Evolutionary conservation across 1,284 basidiomycete genomes (phyloP), one percentile per base, ranked within the genome.

Genomic region (Trichosporon asahii): DNA sequence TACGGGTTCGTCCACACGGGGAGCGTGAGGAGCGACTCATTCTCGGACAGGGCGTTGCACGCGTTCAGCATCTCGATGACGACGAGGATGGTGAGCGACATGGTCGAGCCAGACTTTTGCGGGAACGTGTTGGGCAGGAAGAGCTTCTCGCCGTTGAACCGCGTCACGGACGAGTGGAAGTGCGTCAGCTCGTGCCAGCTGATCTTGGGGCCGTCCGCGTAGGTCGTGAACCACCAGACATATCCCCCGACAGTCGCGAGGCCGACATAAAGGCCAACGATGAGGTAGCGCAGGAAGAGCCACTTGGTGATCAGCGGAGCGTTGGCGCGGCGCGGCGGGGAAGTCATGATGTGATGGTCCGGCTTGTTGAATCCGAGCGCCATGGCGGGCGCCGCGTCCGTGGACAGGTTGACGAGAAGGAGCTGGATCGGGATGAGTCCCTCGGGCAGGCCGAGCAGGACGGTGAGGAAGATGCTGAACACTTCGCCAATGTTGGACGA

Each of bases 51-150:
- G 67, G 95, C 98, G 84, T 98, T 98, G 89, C 97, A 94, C 23
- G 96, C 96, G 85, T 99, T 99, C 86, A 98, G 95, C 97, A 99
- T 99, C 85, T 99, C 97, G 68, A 99, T 87, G n/a, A 87, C 85
- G 70, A 80, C 76, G 25, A 80, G 69, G 44, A 72, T 96, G 27
- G 94, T 96, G 53, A 99, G 86, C 74, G 93, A 95, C 86, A 98
- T 94, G 25, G 97, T 99, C 67, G 95, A 95, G 11, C 94, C 95
- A n/a, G 88, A 89, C 77, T 90, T 89, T 27, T 61, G 57, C 27
- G 27, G 27, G 57, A 33, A 61, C 29, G 57, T 61, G 57, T 61
- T 61, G 4, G 57, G 57, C 15, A 31, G 27, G 57, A 61, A 61
- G 15, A 61, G 57, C 15, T 93, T 90, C 72, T 88, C 88, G 79